Percentiles rank a stretch among this genome's conserved stretches.
Evolutionary conservation across 352 stramenopile genomes (phyloP).

Genomic region (Halophytophthora polymorphica): DNA sequence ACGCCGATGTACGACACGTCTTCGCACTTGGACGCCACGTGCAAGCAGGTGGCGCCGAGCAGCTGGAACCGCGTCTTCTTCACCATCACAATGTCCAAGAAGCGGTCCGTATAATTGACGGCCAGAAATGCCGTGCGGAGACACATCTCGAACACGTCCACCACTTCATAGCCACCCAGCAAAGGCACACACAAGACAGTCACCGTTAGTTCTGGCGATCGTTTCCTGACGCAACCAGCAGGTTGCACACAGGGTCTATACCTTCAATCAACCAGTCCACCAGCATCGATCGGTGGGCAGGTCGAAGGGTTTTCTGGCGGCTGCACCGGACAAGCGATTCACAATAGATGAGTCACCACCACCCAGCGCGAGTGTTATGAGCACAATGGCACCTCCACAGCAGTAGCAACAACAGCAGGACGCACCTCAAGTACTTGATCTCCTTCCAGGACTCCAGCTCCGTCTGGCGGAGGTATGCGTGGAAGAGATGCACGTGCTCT

Average conservation of each 20-base stretch:
- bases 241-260: slow-evolving; percentile 13
- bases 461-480: slow-evolving; percentile 74
- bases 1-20: slow-evolving; percentile 92
- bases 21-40: slow-evolving; percentile 90
- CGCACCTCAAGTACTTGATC: slow-evolving; percentile 83
- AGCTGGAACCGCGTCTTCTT: slow-evolving; percentile 89
- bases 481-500: slow-evolving; percentile 76
- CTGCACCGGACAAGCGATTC: slow-evolving; percentile 19
- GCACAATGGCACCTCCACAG: no score
- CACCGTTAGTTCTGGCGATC: no score
- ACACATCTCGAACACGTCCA: slow-evolving; percentile 93
- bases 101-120: slow-evolving; percentile 90
- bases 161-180: no score
- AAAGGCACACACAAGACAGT: not conserved
- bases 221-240: no score
- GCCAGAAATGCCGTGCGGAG: slow-evolving; percentile 86
- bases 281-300: slow-evolving; percentile 87
- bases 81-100: slow-evolving; percentile 85
- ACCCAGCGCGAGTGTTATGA: no score
- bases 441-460: slow-evolving; percentile 82
- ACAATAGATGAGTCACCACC: slow-evolving; percentile 2
- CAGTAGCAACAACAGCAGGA: not conserved
- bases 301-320: slow-evolving; percentile 77
- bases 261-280: slow-evolving; percentile 92
- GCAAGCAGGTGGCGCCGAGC: slow-evolving; percentile 86